Evolutionary conservation across 371 early-diverging fungal species (phyloP).

Genomic region (Mucor ambiguus): DNA sequence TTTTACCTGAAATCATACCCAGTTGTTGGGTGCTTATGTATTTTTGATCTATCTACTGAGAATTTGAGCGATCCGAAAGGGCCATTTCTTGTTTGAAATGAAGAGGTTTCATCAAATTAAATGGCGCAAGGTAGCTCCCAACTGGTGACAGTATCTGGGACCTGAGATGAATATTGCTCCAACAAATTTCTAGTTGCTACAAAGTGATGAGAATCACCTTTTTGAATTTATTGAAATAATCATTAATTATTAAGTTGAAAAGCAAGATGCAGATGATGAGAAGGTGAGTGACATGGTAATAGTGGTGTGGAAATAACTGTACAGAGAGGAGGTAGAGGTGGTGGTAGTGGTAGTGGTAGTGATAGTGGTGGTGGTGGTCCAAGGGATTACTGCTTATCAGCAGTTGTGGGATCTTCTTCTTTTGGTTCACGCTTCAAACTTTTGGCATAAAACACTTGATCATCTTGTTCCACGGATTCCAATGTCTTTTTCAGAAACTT

Average conservation of each 20-base stretch:
- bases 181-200: not conserved
- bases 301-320: not conserved
- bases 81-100: too few relatives aligned
- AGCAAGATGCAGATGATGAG: not conserved
- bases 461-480: conserved; percentile 42
- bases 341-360: too few relatives aligned
- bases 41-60: too few relatives aligned
- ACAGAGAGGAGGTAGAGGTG: not conserved
- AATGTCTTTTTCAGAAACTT: conserved; percentile 34
- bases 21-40: too few relatives aligned
- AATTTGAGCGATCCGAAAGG: too few relatives aligned
- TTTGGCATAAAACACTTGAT: conserved; percentile 43
- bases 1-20: too few relatives aligned
- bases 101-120: too few relatives aligned
- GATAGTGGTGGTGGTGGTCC: not conserved
- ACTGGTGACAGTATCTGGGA: too few relatives aligned
- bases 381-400: not conserved
- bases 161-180: too few relatives aligned
- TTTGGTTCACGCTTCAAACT: conserved; percentile 49
- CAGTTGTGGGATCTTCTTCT: conserved; percentile 29
- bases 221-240: not conserved
- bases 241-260: not conserved
- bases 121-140: too few relatives aligned
- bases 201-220: not conserved
- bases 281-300: not conserved